These are phyloP conservation scores for Rhizoclosmatium globosum DNA, from an alignment of 192 early-diverging fungal genomes.

Conservation along the genomic window DNA sequence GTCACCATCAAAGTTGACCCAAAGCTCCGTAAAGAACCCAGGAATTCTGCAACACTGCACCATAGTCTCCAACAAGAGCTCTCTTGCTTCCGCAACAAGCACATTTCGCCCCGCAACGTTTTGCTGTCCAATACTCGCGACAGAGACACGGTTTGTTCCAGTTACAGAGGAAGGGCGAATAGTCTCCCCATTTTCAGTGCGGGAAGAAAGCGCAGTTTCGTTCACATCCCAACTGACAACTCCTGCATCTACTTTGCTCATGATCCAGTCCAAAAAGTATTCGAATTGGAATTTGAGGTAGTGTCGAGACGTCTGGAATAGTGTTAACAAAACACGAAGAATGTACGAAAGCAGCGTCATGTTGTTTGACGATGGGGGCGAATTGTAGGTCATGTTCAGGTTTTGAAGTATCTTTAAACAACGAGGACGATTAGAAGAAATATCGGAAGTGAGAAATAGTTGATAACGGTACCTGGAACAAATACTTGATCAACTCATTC, in stretches of 20 bases:
- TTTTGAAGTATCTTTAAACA: constrained; percentile 61
- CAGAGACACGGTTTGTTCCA: not conserved
- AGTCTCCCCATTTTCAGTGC: not conserved
- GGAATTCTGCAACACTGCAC: constrained; percentile 76
- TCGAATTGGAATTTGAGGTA: constrained; percentile 83
- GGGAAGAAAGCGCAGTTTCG: constrained; percentile 33
- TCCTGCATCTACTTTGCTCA: constrained; percentile 55
- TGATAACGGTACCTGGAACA: constrained; percentile 74
- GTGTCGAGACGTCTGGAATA: constrained; percentile 73
- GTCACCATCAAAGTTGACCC: constrained; percentile 95
- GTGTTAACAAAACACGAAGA: constrained; percentile 69
- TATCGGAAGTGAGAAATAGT: constrained; percentile 28
- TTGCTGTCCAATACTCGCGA: not conserved
- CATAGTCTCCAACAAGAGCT: constrained; percentile 84
- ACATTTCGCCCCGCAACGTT: constrained; percentile 38
- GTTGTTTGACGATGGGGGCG: constrained; percentile 46
- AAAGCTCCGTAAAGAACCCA: constrained; percentile 85
- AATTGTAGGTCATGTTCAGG: constrained; percentile 55
- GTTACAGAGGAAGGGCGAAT: constrained; percentile 5
- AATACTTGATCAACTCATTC: constrained; percentile 84
- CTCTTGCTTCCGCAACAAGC: constrained; percentile 83
- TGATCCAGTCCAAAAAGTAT: constrained; percentile 69
- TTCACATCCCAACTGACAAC: constrained; percentile 62
- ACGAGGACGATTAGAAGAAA: constrained; percentile 35
- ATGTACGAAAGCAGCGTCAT: constrained; percentile 64